Evolutionary conservation across 345 rosid species (phyloP), one percentile per base, ranked within the genome.

Genomic region (Luvunga scandens): DNA sequence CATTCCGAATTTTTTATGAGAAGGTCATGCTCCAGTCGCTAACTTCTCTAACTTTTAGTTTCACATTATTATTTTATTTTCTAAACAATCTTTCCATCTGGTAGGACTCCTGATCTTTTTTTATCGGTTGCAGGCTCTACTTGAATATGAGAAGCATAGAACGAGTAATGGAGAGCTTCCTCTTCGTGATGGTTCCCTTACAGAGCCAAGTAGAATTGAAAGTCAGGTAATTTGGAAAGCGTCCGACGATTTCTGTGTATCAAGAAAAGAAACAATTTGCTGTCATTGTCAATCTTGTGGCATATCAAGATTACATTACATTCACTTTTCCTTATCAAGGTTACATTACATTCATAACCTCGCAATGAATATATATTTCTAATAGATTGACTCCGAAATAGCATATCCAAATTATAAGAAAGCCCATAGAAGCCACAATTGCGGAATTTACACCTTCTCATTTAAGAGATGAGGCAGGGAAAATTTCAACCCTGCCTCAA

Each of bases 1-100:
- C 95, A 61, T 91, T 91, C 77, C 88, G 95, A 57, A 87, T 83
- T 66, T 89, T 91, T 79, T 88, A 89, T 75, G 93, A 91, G 84
- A 91, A 89, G 93, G 95, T 89, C 79, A 60, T 65, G 42, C 71
- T 66, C 59, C 79, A 64, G 25, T 66, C 75, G 68, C 45, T 60
- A 64, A 57, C 33, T 78, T n/a, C 25, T 75, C 5, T 70, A 5
- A 9, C 36, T 42, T 39, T 55, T 75, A n/a, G 34, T 45, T 50
- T 50, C n/a, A 13, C 2, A n/a, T 30, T 50, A 31, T 50, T 19
- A 28, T 53, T 75, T 62, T 75, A 48, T 45, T 30, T 73, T 73
- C 4, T 6, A 22, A 64, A 39, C 6, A 39, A 4, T 1, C 56
- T 18, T 27, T 45, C 12, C n/a, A 34, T 16, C 10, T 25, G 22